phyloP scores from a whole-genome alignment of 2,329 filamentous ascomycete genomes.

The Trichoderma asperellum region DNA sequence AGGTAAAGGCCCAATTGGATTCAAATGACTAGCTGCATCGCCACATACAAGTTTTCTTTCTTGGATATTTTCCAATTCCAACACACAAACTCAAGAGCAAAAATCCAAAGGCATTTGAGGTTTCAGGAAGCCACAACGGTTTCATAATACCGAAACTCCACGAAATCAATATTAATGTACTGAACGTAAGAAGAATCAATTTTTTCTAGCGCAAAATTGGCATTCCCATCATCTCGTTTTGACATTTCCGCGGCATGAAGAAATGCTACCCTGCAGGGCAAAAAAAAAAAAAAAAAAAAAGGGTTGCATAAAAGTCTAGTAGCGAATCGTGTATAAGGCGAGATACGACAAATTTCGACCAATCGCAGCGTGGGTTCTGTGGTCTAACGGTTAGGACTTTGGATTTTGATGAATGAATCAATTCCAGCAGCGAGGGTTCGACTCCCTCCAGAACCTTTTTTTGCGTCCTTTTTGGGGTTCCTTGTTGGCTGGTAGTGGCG shows the following conservation, averaged over 20 bases:
- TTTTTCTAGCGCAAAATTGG: not conserved
- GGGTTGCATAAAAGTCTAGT: too few species aligned
- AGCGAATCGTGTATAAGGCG: not conserved
- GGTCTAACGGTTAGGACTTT: constrained; percentile 33
- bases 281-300: not conserved
- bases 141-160: not conserved
- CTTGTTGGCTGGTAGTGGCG: not conserved
- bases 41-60: not conserved
- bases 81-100: not conserved
- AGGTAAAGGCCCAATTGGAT: not conserved
- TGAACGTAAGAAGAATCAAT: not conserved
- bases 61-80: too few species aligned
- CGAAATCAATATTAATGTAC: not conserved
- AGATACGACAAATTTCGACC: not conserved
- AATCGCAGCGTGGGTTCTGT: constrained; percentile 24
- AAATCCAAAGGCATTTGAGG: not conserved
- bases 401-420: constrained; percentile 28
- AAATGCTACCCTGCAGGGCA: constrained; percentile 5
- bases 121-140: not conserved
- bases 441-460: constrained; percentile 29
- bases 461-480: not conserved
- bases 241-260: not conserved
- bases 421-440: constrained; percentile 32
- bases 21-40: not conserved
- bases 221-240: not conserved